Percentiles rank a stretch among this genome's conserved stretches.
Evolutionary conservation across 2,329 filamentous ascomycete species (phyloP).

Genomic region (Colletotrichum cuscutae): DNA sequence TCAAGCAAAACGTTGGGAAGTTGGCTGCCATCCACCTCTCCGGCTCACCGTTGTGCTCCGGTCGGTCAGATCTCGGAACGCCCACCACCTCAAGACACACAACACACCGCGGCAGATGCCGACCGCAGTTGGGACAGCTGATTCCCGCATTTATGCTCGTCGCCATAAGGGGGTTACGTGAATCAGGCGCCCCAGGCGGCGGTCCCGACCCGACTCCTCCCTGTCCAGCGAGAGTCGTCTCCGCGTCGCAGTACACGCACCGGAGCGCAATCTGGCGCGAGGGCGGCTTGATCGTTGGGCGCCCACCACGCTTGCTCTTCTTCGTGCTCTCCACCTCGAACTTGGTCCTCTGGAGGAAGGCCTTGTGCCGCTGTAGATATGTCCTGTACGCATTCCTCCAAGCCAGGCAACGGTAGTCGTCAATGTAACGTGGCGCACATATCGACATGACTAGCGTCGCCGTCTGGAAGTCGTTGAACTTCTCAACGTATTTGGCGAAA

Average conservation of each 20-base stretch:
- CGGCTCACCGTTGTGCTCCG: constrained; percentile 61
- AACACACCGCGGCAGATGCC: constrained; percentile 74
- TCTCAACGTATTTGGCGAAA: constrained; percentile 78
- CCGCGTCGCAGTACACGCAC: constrained; percentile 79
- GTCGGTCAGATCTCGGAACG: constrained; percentile 68
- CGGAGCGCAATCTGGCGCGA: constrained; percentile 78
- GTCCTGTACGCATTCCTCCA: constrained; percentile 80
- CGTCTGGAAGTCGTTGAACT: constrained; percentile 82
- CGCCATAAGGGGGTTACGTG: constrained; percentile 66
- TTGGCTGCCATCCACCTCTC: constrained; percentile 60
- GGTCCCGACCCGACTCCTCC: constrained; percentile 29
- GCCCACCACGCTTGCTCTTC: constrained; percentile 72
- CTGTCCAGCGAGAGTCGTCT: constrained; percentile 51
- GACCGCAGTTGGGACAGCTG: constrained; percentile 73
- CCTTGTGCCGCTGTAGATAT: constrained; percentile 77
- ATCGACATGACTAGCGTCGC: constrained; percentile 80
- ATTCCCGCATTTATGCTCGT: constrained; percentile 69
- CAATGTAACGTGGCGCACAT: constrained; percentile 79
- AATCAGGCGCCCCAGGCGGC: constrained; percentile 40
- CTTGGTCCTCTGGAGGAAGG: constrained; percentile 78
- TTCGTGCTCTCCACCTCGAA: constrained; percentile 83
- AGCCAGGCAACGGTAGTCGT: constrained; percentile 78
- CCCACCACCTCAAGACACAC: constrained; percentile 76
- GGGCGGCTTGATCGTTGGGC: constrained; percentile 71
- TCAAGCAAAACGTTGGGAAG: constrained; percentile 76